Percentiles rank a stretch among this genome's conserved stretches.
Evolutionary conservation across 31 red algal species (phyloP).

Genomic region (Asparagopsis taxiformis): DNA sequence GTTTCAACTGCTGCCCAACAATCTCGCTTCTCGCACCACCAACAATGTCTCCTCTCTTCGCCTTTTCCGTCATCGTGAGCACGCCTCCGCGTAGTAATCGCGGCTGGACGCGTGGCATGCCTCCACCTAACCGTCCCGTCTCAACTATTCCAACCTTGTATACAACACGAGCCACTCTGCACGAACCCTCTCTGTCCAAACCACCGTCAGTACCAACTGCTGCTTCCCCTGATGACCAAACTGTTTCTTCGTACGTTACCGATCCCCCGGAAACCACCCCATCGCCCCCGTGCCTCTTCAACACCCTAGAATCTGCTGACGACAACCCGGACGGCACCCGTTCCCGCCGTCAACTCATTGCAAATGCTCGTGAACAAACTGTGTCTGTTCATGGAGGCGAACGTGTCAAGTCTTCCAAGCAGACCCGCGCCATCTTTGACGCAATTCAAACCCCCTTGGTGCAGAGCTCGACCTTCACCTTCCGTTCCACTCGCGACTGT

Average conservation of each 20-base stretch:
- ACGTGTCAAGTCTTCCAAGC: conserved; percentile 70
- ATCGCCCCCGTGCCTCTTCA: too few species aligned
- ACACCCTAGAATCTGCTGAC: background rate
- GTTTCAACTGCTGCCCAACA: too few species aligned
- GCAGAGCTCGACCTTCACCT: conserved; percentile 92
- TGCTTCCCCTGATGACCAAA: too few species aligned
- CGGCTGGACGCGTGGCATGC: conserved; percentile 90
- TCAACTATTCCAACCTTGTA: background rate
- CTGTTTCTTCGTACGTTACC: too few species aligned
- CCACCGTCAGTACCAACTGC: too few species aligned
- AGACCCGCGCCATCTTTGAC: conserved; percentile 76
- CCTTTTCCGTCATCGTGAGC: conserved; percentile 42
- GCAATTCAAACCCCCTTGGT: conserved; percentile 93
- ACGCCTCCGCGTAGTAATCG: conserved; percentile 65
- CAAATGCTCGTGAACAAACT: conserved; percentile 48
- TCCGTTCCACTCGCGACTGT: conserved; percentile 84
- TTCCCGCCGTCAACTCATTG: background rate
- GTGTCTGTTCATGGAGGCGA: conserved; percentile 95
- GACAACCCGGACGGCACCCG: background rate
- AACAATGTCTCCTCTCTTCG: too few species aligned
- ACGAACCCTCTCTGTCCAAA: conserved; percentile 15
- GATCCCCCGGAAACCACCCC: too few species aligned
- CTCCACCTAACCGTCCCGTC: conserved; percentile 46
- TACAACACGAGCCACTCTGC: conserved; percentile 31
- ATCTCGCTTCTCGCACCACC: too few species aligned